phyloP scores from a whole-genome alignment of 306 rosid species.

The Hippophae tibetana region DNA sequence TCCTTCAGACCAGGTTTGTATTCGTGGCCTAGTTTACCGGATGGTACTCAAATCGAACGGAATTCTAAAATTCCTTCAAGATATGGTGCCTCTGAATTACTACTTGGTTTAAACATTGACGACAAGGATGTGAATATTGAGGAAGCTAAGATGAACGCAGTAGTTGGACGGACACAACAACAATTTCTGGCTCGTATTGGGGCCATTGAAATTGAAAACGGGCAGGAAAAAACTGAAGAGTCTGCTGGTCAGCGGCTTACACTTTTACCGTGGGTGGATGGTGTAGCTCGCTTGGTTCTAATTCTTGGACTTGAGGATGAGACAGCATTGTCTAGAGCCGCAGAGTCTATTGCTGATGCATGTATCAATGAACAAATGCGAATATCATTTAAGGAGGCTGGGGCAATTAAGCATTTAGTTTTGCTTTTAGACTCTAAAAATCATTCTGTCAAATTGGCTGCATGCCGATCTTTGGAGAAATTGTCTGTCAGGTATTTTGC shows the following conservation, averaged over 20 bases:
- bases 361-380: slow-evolving; percentile 74
- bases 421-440: slow-evolving; percentile 40
- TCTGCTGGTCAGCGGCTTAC: slow-evolving; percentile 33
- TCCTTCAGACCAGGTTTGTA: slow-evolving; percentile 52
- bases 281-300: slow-evolving; percentile 77
- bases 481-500: slow-evolving; percentile 58
- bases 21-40: slow-evolving; percentile 68
- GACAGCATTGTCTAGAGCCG: slow-evolving; percentile 50
- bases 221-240: slow-evolving; percentile 28
- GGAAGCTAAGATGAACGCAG: slow-evolving; percentile 61
- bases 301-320: slow-evolving; percentile 67
- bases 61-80: slow-evolving; percentile 46
- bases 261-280: slow-evolving; percentile 74
- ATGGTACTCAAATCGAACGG: slow-evolving; percentile 67
- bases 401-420: slow-evolving; percentile 60
- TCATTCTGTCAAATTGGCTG: slow-evolving; percentile 42
- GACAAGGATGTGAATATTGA: slow-evolving; percentile 44
- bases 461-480: slow-evolving; percentile 55
- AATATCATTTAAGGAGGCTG: slow-evolving; percentile 82
- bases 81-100: slow-evolving; percentile 75
- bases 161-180: slow-evolving; percentile 60
- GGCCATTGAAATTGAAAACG: slow-evolving; percentile 55
- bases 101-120: slow-evolving; percentile 64
- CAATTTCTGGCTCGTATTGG: slow-evolving; percentile 78
- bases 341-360: slow-evolving; percentile 62